A percentile compares a stretch with the other conserved stretches of the same genome.
These are phyloP conservation scores for Tuctoria greenei DNA, from an alignment of 176 grass and related monocot species.

Conservation along the genomic window DNA sequence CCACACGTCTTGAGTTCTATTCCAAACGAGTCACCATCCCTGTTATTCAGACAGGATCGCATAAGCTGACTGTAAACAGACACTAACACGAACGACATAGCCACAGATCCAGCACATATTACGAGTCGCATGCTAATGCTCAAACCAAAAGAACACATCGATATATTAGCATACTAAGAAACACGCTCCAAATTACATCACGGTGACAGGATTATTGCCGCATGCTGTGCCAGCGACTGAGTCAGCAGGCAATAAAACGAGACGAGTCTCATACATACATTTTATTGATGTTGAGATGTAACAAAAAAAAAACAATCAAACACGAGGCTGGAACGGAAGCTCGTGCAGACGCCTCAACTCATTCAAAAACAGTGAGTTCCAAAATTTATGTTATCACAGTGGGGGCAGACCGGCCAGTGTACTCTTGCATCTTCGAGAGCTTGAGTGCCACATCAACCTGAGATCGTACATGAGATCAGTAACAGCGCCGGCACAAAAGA, in stretches of 20 bases:
- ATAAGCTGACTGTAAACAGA: not conserved
- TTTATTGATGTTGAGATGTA: conserved; percentile 41
- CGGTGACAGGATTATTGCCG: conserved; percentile 37
- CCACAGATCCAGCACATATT: not conserved
- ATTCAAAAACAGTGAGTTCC: conserved; percentile 7
- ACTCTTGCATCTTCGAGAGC: conserved; percentile 81
- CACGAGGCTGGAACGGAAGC: conserved; percentile 17
- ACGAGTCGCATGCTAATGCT: not conserved
- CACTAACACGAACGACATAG: not conserved
- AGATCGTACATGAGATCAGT: not conserved
- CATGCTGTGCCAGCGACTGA: conserved; percentile 23
- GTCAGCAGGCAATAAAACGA: conserved; percentile 23
- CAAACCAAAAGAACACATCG: conserved; percentile 7
- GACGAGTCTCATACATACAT: conserved; percentile 29
- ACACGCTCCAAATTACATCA: conserved; percentile 22
- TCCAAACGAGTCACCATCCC: not conserved
- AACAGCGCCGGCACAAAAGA: not conserved
- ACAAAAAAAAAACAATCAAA: conserved; percentile 21
- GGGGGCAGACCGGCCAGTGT: conserved; percentile 81
- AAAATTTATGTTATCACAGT: conserved; percentile 88
- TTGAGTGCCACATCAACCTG: conserved; percentile 84
- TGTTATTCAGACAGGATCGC: not conserved
- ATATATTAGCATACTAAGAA: conserved; percentile 16
- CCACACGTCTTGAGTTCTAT: not conserved
- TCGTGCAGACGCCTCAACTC: conserved; percentile 12